Conservation (phyloP, 345 rosid species). For the Barbarea vulgaris region DNA sequence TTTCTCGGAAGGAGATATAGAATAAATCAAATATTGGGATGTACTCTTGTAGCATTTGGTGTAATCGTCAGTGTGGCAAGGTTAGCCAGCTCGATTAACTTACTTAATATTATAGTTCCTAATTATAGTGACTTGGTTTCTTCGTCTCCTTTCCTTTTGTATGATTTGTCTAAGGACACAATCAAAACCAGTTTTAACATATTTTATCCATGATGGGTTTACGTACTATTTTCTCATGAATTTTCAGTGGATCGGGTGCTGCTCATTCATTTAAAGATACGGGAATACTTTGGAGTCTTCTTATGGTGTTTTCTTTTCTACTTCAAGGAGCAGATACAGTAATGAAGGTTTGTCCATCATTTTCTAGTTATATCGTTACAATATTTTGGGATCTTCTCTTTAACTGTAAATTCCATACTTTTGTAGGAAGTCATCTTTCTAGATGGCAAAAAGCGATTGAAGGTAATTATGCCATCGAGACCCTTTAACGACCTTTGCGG, state of each 20-base stretch:
- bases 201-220: constrained; percentile 28
- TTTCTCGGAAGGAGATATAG: constrained; percentile 93
- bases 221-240: constrained; percentile 32
- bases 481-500: neutral
- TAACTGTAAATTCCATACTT: constrained; percentile 26
- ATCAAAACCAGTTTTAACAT: neutral
- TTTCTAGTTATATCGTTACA: constrained; percentile 22
- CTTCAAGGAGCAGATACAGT: constrained; percentile 93
- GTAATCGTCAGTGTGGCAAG: constrained; percentile 90
- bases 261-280: constrained; percentile 75
- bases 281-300: constrained; percentile 85
- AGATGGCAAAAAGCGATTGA: constrained; percentile 54
- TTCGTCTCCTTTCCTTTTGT: neutral
- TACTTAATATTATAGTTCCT: neutral
- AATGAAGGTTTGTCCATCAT: constrained; percentile 62
- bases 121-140: constrained; percentile 19
- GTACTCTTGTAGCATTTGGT: constrained; percentile 79
- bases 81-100: constrained; percentile 41
- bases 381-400: constrained; percentile 14
- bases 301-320: constrained; percentile 84
- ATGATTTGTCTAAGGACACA: neutral
- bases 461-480: constrained; percentile 49
- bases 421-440: constrained; percentile 84
- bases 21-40: constrained; percentile 76
- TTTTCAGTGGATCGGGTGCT: constrained; percentile 75